Percentiles rank a stretch among this genome's conserved stretches.
phyloP scores from a whole-genome alignment of 2,329 filamentous ascomycete genomes.

The Thelonectria olida region DNA sequence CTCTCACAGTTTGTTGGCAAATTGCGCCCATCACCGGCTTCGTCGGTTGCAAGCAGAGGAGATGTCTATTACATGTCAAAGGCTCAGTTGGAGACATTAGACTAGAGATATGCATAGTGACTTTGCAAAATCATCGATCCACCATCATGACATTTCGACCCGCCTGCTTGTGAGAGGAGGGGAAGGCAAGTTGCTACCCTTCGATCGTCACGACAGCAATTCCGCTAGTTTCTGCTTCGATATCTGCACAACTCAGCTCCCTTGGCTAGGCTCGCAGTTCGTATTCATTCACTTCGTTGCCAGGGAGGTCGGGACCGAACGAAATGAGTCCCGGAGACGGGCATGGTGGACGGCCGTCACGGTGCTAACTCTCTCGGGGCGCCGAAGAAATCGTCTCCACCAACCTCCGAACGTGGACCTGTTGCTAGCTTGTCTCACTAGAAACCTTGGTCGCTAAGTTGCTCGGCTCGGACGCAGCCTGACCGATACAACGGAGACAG shows the following conservation, averaged over 20 bases:
- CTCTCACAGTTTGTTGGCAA: conserved; percentile 10
- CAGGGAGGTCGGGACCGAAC: background rate
- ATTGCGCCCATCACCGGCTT: background rate
- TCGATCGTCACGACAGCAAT: background rate
- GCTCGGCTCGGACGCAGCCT: background rate
- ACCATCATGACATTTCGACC: background rate
- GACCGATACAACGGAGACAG: background rate
- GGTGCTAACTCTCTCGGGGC: background rate
- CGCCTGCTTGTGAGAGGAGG: background rate
- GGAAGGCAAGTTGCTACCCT: background rate
- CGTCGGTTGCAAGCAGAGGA: background rate
- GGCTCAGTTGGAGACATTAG: background rate
- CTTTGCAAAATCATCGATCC: background rate
- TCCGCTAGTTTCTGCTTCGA: background rate
- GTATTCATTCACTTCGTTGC: background rate
- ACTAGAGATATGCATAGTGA: background rate
- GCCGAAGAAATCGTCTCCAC: background rate
- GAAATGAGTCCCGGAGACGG: background rate
- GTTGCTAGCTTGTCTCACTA: background rate
- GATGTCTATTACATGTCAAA: background rate
- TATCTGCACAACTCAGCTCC: background rate
- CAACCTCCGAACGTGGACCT: background rate
- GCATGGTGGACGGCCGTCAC: background rate
- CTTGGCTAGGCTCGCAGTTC: background rate
- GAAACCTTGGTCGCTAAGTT: background rate